phyloP scores from a whole-genome alignment of 176 grass and related monocot species.

The Poa annua region DNA sequence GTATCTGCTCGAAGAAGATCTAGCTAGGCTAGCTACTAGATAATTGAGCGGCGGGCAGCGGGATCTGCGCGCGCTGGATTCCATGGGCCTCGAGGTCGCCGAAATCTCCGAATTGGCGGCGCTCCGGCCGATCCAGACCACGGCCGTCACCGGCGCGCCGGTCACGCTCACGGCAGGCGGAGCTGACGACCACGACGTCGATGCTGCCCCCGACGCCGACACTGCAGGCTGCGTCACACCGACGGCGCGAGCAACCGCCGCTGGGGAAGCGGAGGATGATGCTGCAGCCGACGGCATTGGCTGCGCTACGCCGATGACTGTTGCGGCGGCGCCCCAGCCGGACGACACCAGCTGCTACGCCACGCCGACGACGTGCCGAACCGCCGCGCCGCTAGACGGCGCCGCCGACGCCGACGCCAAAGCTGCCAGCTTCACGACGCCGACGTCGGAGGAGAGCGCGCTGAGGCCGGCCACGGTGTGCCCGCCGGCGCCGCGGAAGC shows the following conservation, averaged over 20 bases:
- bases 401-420: neutral
- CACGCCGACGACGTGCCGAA: constrained; percentile 43
- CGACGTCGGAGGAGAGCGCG: constrained; percentile 39
- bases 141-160: neutral
- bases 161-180: constrained; percentile 16
- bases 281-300: neutral
- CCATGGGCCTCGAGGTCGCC: constrained; percentile 56
- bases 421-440: neutral
- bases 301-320: constrained; percentile 39
- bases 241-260: neutral
- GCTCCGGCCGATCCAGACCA: constrained; percentile 48
- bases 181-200: constrained; percentile 7
- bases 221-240: constrained; percentile 53
- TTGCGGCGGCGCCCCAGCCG: too few species aligned
- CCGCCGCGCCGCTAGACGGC: neutral
- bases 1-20: neutral
- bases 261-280: neutral
- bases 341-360: constrained; percentile 42
- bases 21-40: neutral
- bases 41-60: neutral
- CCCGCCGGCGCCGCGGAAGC: constrained; percentile 74
- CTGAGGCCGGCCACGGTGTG: constrained; percentile 47
- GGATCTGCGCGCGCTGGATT: neutral
- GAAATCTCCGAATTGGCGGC: constrained; percentile 52
- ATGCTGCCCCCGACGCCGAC: neutral